phyloP scores from a whole-genome alignment of 371 early-diverging fungal genomes.

The Mortierella sp. region DNA sequence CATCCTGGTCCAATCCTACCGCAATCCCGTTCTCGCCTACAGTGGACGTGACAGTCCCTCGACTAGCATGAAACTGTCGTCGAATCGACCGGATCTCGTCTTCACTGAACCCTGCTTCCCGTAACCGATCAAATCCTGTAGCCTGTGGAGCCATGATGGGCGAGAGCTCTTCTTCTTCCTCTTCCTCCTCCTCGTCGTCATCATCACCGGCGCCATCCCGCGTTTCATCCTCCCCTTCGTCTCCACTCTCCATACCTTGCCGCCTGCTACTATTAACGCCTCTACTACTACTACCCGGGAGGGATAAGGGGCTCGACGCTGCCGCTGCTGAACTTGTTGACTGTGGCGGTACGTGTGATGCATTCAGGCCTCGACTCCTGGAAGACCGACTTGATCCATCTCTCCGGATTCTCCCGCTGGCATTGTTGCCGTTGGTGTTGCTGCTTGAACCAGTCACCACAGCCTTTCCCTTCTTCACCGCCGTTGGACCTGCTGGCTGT shows the following conservation, averaged over 20 bases:
- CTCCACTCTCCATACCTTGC: background rate
- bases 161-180: conserved; percentile 27
- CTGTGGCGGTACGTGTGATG: conserved; percentile 11
- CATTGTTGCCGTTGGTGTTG: background rate
- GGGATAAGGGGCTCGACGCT: conserved; percentile 26
- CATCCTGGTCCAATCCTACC: conserved; percentile 52
- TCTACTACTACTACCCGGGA: conserved; percentile 19
- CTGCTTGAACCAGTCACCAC: conserved; percentile 18
- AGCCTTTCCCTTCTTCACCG: conserved; percentile 46
- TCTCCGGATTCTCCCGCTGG: conserved; percentile 6
- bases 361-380: conserved; percentile 8
- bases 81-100: conserved; percentile 78
- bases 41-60: conserved; percentile 24
- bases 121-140: conserved; percentile 77
- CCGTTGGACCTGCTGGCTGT: conserved; percentile 21
- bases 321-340: conserved; percentile 19
- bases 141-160: conserved; percentile 57
- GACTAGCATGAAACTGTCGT: conserved; percentile 72
- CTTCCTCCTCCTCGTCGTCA: conserved; percentile 7
- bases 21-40: conserved; percentile 56
- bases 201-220: background rate
- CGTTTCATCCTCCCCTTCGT: background rate
- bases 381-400: conserved; percentile 6
- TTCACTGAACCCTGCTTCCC: conserved; percentile 79
- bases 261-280: conserved; percentile 13